Conservation (phyloP, 305 asterid species). For the Solanum chacoense region DNA sequence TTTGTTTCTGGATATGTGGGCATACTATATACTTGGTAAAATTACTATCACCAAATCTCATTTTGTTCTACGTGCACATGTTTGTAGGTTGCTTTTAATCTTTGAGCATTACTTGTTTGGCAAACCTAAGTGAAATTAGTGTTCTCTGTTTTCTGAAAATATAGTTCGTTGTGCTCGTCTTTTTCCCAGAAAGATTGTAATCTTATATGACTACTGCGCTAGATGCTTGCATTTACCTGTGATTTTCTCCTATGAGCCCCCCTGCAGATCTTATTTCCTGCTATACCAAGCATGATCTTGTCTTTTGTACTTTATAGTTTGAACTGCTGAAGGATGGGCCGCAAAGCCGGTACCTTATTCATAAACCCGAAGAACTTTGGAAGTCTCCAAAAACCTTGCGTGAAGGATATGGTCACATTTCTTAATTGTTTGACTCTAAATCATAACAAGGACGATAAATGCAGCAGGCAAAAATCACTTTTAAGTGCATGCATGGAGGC, state of each 20-base stretch:
- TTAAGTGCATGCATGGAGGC: constrained; percentile 73
- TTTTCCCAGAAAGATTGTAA: neutral
- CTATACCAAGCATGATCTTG: neutral
- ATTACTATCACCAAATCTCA: neutral
- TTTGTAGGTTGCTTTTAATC: neutral
- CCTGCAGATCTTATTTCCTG: neutral
- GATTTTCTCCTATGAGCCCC: neutral
- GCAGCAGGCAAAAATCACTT: constrained; percentile 53
- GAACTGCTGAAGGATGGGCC: constrained; percentile 52
- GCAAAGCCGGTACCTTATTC: constrained; percentile 45
- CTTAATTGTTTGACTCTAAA: constrained; percentile 66
- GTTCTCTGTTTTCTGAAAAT: neutral
- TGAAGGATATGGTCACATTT: constrained; percentile 65
- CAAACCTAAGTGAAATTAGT: neutral
- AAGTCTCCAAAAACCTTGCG: constrained; percentile 71
- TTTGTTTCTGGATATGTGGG: neutral
- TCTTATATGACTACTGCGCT: neutral
- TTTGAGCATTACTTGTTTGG: neutral
- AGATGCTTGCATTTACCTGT: neutral
- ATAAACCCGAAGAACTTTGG: constrained; percentile 74
- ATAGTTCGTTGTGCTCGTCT: neutral
- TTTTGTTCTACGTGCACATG: neutral
- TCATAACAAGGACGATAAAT: constrained; percentile 53
- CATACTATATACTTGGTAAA: neutral
- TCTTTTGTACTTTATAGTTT: neutral